Base-by-base conservation (phyloP, 2,329 filamentous ascomycete genomes). In the Ceratocystis destructans region DNA sequence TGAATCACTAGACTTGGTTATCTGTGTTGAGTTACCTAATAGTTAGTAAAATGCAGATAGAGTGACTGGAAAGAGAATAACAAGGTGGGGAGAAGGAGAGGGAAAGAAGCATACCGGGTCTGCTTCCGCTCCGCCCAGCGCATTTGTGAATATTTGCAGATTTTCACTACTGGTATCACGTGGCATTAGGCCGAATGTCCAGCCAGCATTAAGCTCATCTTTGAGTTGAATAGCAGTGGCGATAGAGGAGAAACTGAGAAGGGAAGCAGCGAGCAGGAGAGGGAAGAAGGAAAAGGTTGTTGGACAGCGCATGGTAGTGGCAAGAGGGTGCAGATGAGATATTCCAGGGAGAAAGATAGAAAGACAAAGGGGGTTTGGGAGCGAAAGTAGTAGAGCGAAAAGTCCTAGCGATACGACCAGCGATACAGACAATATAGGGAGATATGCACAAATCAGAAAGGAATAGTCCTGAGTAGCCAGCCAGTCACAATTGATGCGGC, bases 61-160 rank as follows among this genome's bases (percentile, higher is more conserved):
- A 25, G 48, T 50, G 7, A 3, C 48, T 12, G 8, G 5, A 10
- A 10, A 5, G 10, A 41, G 10, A 41, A 41, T 41, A 12, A 25
- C 3, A 50, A 12, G n/a, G 17, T 7, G 15, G 8, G 7, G n/a
- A 7, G 20, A 50, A 5, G 22, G 31, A 20, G 31, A 25, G 20
- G 7, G 28, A 50, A 31, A 57, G 5, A 22, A 57, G 66, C 67
- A 25, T 68, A 68, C 67, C 22, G 67, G 64, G 55, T 68, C 67
- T 2, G 78, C 75, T 0, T 67, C 63, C 17, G 73, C 71, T 6
- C 75, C 77, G 28, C 77, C 79, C 61, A 81, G 64, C 1, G 73
- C 71, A n/a, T 74, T 75, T 2, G 67, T 70, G 68, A 80, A 81
- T 2, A 71, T 67, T 72, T 79, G 78, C 28, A 81, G 72, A 69